Percentiles rank a stretch among this genome's conserved stretches.
Conservation (phyloP, 345 rosid species). For the Melastoma malabathricum region DNA sequence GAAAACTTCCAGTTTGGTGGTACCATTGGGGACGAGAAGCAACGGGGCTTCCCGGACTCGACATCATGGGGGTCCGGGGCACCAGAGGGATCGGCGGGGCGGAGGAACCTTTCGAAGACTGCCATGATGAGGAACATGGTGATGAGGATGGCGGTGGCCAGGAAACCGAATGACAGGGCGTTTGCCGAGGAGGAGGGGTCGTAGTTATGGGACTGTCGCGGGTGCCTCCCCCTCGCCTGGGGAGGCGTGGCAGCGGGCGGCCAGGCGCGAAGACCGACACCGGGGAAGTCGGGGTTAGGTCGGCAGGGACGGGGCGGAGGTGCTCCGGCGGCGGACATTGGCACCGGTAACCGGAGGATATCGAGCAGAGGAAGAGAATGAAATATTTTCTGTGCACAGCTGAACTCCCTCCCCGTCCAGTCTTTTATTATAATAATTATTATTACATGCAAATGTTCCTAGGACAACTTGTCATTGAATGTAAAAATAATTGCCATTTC, state of each 20-base stretch:
- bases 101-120: slow-evolving; percentile 63
- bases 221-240: slow-evolving; percentile 20
- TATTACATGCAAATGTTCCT: too few relatives aligned
- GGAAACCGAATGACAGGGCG: slow-evolving; percentile 88
- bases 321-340: too few relatives aligned
- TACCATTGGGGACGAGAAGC: slow-evolving; percentile 38
- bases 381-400: too few relatives aligned
- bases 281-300: too few relatives aligned
- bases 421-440: too few relatives aligned
- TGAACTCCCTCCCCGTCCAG: too few relatives aligned
- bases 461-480: too few relatives aligned
- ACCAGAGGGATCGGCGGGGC: slow-evolving; percentile 28
- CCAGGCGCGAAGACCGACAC: slow-evolving; percentile 14
- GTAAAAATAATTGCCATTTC: too few relatives aligned
- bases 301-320: too few relatives aligned
- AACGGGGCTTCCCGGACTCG: slow-evolving; percentile 35
- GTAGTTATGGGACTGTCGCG: slow-evolving; percentile 13
- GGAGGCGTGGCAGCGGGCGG: slow-evolving; percentile 58
- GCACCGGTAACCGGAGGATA: too few relatives aligned
- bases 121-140: slow-evolving; percentile 95
- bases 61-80: slow-evolving; percentile 29
- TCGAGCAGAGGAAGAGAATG: too few relatives aligned
- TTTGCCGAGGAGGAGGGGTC: slow-evolving; percentile 47
- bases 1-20: too few relatives aligned
- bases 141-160: slow-evolving; percentile 92